phyloP scores from a whole-genome alignment of 192 early-diverging fungal species.

The Geranomyces michiganensis region DNA sequence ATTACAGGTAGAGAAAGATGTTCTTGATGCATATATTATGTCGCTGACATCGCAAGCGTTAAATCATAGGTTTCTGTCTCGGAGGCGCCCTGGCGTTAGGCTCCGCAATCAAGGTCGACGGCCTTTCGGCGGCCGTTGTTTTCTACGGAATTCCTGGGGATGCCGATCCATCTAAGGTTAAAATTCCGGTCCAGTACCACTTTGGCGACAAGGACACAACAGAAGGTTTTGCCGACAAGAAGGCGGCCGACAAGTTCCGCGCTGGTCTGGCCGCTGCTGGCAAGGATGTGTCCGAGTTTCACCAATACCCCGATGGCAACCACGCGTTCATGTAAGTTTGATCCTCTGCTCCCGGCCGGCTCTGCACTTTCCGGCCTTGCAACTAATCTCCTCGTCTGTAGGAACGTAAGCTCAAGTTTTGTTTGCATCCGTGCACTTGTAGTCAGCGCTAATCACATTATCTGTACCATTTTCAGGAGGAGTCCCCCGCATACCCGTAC shows the following conservation, averaged over 20 bases:
- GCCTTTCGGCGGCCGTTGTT: slow-evolving; percentile 30
- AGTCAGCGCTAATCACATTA: background rate
- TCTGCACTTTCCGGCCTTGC: background rate
- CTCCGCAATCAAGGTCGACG: slow-evolving; percentile 29
- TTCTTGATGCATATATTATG: no score
- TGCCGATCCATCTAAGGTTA: slow-evolving; percentile 37
- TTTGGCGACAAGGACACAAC: slow-evolving; percentile 42
- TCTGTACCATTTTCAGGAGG: slow-evolving; percentile 16
- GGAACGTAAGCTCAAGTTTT: background rate
- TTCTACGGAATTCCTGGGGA: slow-evolving; percentile 47
- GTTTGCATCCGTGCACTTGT: background rate
- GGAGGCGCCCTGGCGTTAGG: slow-evolving; percentile 46
- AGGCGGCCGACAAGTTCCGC: slow-evolving; percentile 30
- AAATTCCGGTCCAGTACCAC: slow-evolving; percentile 43
- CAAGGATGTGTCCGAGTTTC: slow-evolving; percentile 31
- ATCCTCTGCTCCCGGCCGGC: background rate
- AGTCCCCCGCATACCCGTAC: slow-evolving; percentile 39
- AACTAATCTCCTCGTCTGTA: background rate
- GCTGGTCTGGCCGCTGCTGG: slow-evolving; percentile 16
- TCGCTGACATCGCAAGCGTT: no score
- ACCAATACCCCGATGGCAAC: slow-evolving; percentile 35
- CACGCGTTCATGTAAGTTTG: slow-evolving; percentile 42
- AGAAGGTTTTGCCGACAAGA: slow-evolving; percentile 42
- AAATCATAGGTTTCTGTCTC: slow-evolving; percentile 45
- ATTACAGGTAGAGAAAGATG: slow-evolving; percentile 36